Evolutionary conservation across 768 basidiomycete species (phyloP), one percentile per base, ranked within the genome.

Genomic region (Suillus subaureus): DNA sequence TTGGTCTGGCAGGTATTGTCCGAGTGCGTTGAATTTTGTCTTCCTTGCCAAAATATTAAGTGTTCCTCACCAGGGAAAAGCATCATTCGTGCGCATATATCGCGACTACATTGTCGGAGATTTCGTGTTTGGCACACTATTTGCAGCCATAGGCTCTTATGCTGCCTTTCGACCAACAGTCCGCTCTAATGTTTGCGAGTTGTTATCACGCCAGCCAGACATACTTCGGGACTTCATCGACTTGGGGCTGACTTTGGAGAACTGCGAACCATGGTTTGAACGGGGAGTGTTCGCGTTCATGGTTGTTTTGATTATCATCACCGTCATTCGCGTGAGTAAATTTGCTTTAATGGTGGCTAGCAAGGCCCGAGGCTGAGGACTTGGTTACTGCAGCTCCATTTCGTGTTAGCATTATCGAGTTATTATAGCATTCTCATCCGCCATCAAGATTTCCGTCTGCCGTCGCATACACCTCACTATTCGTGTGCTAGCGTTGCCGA

Each of bases 81-180:
- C 88, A 5, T 78, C 86, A 1, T 85, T 87, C 68, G 86, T 94
- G 61, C 89, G 90, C 63, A 87, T 94, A 70, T 94, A 92, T 79
- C 87, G 92, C 67, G 91, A 92, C 79, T 93, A 89, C 69, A 87
- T 91, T 64, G 87, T 92, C 68, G 92, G 89, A 61, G 91, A 93
- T 77, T 88, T 93, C 72, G 83, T 84, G 4, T 90, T 91, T 77
- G 86, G 86, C 74, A 81, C 87, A 7, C 79, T 91, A 63, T 83
- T 85, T 49, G 84, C 89, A 13, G 72, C 83, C 18, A 63, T 87
- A 40, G 83, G 84, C 61, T 84, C 85, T 8, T 90, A 89, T 72
- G 83, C 82, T 9, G 83, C 88, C 2, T 89, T 89, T 74, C 83
- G 81, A 62, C 73, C 80, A 49, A 79, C 83, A 18, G 79, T 86